Evolutionary conservation across 2,329 filamentous ascomycete genomes (phyloP), one percentile per base, ranked within the genome.

Genomic region (Aspergillus sp.): DNA sequence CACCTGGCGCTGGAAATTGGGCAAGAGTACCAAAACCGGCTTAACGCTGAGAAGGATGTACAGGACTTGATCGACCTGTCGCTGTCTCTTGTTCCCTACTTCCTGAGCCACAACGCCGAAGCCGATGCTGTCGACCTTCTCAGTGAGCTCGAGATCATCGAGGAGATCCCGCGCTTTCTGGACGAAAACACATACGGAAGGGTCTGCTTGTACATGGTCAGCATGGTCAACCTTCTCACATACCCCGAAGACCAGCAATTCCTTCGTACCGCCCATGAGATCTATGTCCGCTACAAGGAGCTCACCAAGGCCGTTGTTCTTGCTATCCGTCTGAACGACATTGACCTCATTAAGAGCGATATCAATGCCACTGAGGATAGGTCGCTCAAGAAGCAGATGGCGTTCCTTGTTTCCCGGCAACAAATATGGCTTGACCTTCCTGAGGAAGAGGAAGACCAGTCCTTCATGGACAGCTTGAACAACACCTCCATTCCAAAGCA

Each of bases 221-320:
- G 92, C 82, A 98, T 98, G 91, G 95, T 99, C 68, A 96, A 95
- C 73, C 86, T 99, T 19, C 87, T 99, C 76, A 97, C 95, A 57
- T 98, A 96, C 73, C 95, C 95, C 47, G 95, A 99, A 78, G 97
- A 99, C 78, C 91, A 97, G 74, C 89, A 91, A 70, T 98, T 99
- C 79, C 88, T 99, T 62, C 89, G 88, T 66, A 96, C 94, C 7
- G 93, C 94, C 51, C 95, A 98, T 80, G 86, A 89, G 65, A 96
- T 99, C 73, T 99, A 99, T 80, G 89, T 92, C 69, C 85, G 91
- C 69, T 96, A 97, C 82, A 91, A 95, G 72, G 92, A 97, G 75
- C 89, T 93, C 69, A 90, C 94, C 3, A 93, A 97, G 76, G 96
- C 96, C 3, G 93, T 98, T 76, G 89, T 95, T 13, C 85, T 99